These are phyloP conservation scores for Cladosporium oxysporum DNA, from an alignment of 2,329 filamentous ascomycete species.

Conservation along the genomic window DNA sequence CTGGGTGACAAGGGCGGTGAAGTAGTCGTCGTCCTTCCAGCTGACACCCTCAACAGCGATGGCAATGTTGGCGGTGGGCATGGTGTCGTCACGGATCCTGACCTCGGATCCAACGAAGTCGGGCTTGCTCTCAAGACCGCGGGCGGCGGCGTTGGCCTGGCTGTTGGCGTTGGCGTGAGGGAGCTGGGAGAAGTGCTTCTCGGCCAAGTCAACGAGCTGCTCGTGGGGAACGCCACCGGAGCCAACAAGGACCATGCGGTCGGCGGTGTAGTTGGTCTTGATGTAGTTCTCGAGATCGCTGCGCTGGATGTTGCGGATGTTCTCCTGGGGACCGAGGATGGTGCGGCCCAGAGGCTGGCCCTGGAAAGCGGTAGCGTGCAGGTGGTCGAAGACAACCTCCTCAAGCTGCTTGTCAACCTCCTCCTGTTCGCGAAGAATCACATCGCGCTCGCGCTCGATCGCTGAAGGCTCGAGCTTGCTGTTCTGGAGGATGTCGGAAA, in stretches of 20 bases:
- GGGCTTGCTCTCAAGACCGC: conserved; percentile 79
- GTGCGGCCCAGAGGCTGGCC: conserved; percentile 94
- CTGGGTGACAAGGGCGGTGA: conserved; percentile 95
- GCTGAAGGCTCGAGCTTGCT: conserved; percentile 92
- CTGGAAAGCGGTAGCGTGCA: conserved; percentile 98
- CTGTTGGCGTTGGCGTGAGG: conserved; percentile 74
- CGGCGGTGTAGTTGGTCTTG: conserved; percentile 99
- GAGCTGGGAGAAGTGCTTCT: conserved; percentile 88
- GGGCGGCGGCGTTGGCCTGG: conserved; percentile 69
- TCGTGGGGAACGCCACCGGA: conserved; percentile 92
- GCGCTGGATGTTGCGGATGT: conserved; percentile 94
- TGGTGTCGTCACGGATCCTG: conserved; percentile 91
- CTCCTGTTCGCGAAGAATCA: conserved; percentile 97
- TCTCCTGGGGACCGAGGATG: conserved; percentile 95
- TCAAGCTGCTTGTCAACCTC: conserved; percentile 99
- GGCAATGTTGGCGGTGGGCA: conserved; percentile 95
- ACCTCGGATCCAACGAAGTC: conserved; percentile 97
- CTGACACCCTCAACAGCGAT: conserved; percentile 98
- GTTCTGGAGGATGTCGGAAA: conserved; percentile 98
- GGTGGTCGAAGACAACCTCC: conserved; percentile 98
- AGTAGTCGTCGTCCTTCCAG: conserved; percentile 99
- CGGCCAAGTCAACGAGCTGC: conserved; percentile 90
- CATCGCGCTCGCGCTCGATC: conserved; percentile 96
- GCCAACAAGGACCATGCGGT: conserved; percentile 98
- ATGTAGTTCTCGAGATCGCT: conserved; percentile 93